These are phyloP conservation scores for Fusarium sp. DNA, from an alignment of 2,329 filamentous ascomycete genomes.

Conservation along the genomic window DNA sequence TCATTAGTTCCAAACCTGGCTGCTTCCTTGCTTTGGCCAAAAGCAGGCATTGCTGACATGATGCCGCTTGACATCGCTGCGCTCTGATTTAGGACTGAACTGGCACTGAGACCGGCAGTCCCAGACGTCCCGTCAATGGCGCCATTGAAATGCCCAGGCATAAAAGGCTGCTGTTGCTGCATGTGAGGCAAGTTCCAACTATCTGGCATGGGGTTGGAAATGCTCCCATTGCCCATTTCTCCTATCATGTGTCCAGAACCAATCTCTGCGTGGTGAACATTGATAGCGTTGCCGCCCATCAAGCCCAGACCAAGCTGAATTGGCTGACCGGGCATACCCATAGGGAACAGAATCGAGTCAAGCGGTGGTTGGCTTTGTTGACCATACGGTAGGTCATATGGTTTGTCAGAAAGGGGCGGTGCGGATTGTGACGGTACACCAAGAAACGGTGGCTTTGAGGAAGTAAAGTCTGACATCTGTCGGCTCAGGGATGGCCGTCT, in stretches of 20 bases:
- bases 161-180: constrained; percentile 31
- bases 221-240: constrained; percentile 38
- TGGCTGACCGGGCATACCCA: constrained; percentile 39
- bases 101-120: constrained; percentile 45
- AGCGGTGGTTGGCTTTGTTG: constrained; percentile 37
- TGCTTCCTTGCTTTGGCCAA: constrained; percentile 27
- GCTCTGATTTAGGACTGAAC: constrained; percentile 42
- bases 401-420: constrained; percentile 32
- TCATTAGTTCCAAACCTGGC: not conserved
- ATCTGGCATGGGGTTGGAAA: constrained; percentile 41
- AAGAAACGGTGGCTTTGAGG: constrained; percentile 46
- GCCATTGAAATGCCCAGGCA: constrained; percentile 38
- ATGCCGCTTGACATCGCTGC: constrained; percentile 40
- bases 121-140: constrained; percentile 42
- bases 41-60: constrained; percentile 33
- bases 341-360: constrained; percentile 42
- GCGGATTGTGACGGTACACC: constrained; percentile 26
- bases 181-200: constrained; percentile 44
- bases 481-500: constrained; percentile 42
- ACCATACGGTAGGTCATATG: constrained; percentile 21
- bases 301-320: constrained; percentile 44
- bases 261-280: constrained; percentile 39
- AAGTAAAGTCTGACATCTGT: constrained; percentile 46
- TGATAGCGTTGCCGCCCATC: constrained; percentile 42
- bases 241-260: constrained; percentile 14